Percentiles rank a stretch among this genome's conserved stretches.
Evolutionary conservation across 176 grass and related monocot genomes (phyloP).

Genomic region (Hsuehochloa calcarea): DNA sequence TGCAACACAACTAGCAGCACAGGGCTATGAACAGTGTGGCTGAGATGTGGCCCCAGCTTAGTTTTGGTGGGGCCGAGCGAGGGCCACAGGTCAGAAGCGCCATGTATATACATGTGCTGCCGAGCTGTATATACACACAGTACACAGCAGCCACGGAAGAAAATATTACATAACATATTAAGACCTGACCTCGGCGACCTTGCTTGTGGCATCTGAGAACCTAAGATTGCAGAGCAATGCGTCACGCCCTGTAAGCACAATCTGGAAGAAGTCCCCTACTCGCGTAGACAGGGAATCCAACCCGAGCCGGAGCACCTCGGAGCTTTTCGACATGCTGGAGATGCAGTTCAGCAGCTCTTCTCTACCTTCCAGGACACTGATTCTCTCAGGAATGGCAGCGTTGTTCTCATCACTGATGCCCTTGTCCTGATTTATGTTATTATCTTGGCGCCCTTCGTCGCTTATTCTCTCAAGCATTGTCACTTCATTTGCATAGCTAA

Average conservation of each 20-base stretch:
- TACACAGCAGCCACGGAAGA: neutral
- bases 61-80: neutral
- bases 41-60: constrained; percentile 24
- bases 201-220: constrained; percentile 40
- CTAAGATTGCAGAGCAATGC: constrained; percentile 83
- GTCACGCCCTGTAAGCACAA: constrained; percentile 75
- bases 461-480: neutral
- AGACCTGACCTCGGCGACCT: constrained; percentile 38
- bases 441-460: neutral
- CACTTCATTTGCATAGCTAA: neutral
- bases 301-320: constrained; percentile 26
- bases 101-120: neutral
- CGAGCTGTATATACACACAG: neutral
- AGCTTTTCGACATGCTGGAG: constrained; percentile 43
- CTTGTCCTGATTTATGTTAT: constrained; percentile 7
- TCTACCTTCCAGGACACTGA: neutral
- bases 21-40: constrained; percentile 3
- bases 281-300: constrained; percentile 59
- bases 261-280: constrained; percentile 73
- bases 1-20: constrained; percentile 17
- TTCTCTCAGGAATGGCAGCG: neutral
- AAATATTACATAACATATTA: constrained; percentile 2
- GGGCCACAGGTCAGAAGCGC: constrained; percentile 26
- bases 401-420: neutral
- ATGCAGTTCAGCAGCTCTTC: constrained; percentile 44